Evolutionary conservation across 768 basidiomycete genomes (phyloP).

Genomic region (Suillus bovinus): DNA sequence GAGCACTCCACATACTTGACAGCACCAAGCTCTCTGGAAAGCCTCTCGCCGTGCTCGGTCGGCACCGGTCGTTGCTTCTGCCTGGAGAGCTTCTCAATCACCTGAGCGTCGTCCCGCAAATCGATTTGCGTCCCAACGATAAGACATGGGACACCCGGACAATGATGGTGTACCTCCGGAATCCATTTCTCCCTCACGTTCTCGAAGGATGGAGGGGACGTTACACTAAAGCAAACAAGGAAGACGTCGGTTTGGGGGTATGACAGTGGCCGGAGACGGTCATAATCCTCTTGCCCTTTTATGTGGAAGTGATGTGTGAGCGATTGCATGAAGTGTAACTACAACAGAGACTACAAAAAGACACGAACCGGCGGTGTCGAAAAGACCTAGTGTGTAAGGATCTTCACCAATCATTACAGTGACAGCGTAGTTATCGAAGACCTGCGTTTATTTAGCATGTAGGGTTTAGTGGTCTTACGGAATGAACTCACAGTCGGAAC

Average conservation of each 20-base stretch:
- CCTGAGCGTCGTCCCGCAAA: constrained; percentile 89
- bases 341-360: not conserved
- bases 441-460: constrained; percentile 43
- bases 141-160: constrained; percentile 98
- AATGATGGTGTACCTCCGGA: constrained; percentile 99
- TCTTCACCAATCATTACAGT: constrained; percentile 99
- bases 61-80: constrained; percentile 96
- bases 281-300: constrained; percentile 98
- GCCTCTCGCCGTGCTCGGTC: constrained; percentile 85
- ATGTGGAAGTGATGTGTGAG: constrained; percentile 18
- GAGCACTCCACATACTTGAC: constrained; percentile 99
- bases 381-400: constrained; percentile 96
- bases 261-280: constrained; percentile 96
- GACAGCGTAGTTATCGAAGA: constrained; percentile 97
- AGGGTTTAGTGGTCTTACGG: constrained; percentile 5
- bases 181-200: constrained; percentile 99
- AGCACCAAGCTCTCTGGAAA: constrained; percentile 96
- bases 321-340: constrained; percentile 11
- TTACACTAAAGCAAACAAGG: constrained; percentile 99
- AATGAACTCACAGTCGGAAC: constrained; percentile 84
- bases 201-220: constrained; percentile 97
- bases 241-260: constrained; percentile 99
- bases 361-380: constrained; percentile 94
- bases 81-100: constrained; percentile 91
- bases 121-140: constrained; percentile 99